Conservation (phyloP, 1,284 basidiomycete species). For the Phaffia rhodozyma region DNA sequence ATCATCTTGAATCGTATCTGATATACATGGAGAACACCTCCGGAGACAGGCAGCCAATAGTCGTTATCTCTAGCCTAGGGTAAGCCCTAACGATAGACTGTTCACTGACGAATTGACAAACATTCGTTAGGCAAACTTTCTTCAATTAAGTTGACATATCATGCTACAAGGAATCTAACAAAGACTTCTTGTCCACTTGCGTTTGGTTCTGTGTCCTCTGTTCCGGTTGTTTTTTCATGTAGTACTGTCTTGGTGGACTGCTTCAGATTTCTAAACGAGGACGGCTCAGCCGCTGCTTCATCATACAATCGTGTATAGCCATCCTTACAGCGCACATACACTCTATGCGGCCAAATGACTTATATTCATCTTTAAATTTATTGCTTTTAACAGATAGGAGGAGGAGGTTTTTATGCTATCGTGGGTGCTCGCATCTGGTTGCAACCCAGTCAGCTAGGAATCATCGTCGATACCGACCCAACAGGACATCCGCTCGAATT, state of each 20-base stretch:
- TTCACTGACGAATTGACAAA: too few species aligned
- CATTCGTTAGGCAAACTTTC: too few species aligned
- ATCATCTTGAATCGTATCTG: too few species aligned
- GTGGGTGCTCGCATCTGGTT: conserved; percentile 30
- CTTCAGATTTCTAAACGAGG: conserved; percentile 18
- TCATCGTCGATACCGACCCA: conserved; percentile 25
- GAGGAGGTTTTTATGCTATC: conserved; percentile 29
- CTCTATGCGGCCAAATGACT: conserved; percentile 17
- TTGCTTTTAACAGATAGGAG: conserved; percentile 25
- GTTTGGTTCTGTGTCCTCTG: too few species aligned
- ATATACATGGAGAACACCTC: too few species aligned
- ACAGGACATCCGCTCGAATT: conserved; percentile 21
- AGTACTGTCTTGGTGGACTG: conserved; percentile 28
- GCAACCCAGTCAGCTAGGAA: conserved; percentile 20
- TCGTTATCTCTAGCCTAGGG: too few species aligned
- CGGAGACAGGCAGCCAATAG: too few species aligned
- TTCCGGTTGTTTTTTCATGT: not conserved
- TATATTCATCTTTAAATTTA: not conserved
- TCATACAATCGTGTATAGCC: conserved; percentile 18
- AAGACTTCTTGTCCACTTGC: too few species aligned
- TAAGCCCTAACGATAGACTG: too few species aligned
- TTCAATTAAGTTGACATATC: too few species aligned
- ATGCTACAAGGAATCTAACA: too few species aligned
- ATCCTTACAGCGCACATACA: conserved; percentile 20
- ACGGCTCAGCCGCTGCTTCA: conserved; percentile 18